Conservation (phyloP, 1,284 basidiomycete genomes). For the Ganoderma multipileum region DNA sequence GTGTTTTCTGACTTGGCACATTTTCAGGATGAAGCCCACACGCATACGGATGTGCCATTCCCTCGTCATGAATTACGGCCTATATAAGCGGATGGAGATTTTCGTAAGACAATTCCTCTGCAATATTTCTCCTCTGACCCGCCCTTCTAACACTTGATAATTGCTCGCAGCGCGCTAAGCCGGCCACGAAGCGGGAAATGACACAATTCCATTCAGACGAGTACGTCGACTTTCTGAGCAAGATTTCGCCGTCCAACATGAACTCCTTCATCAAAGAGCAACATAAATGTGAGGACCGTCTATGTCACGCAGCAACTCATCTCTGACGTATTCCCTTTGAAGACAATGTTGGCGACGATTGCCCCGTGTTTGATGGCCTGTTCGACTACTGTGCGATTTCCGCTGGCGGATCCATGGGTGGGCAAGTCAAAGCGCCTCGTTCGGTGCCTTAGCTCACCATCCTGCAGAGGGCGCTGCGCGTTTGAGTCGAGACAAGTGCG, state of each 20-base stretch:
- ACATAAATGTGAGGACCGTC: conserved; percentile 80
- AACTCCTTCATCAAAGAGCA: conserved; percentile 93
- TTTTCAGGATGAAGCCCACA: conserved; percentile 89
- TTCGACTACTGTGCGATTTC: conserved; percentile 99
- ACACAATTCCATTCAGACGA: conserved; percentile 95
- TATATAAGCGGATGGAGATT: conserved; percentile 98
- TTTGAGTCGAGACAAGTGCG: conserved; percentile 95
- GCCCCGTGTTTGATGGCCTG: conserved; percentile 97
- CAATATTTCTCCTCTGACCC: neutral
- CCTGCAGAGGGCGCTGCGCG: conserved; percentile 92
- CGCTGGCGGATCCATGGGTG: conserved; percentile 98
- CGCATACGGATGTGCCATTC: conserved; percentile 99
- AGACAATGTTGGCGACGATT: conserved; percentile 95
- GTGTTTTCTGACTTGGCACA: conserved; percentile 11
- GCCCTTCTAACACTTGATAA: neutral
- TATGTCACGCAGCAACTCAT: neutral
- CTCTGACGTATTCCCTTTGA: conserved; percentile 10
- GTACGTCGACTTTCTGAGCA: conserved; percentile 89
- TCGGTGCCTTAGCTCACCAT: neutral
- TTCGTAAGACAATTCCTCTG: conserved; percentile 66
- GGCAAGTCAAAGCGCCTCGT: conserved; percentile 32
- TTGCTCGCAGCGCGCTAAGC: conserved; percentile 87
- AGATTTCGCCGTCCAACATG: conserved; percentile 88
- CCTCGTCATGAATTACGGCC: conserved; percentile 98
- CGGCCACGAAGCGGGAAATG: conserved; percentile 98